phyloP scores from a whole-genome alignment of 352 stramenopile species.

The Phytophthora lateralis region DNA sequence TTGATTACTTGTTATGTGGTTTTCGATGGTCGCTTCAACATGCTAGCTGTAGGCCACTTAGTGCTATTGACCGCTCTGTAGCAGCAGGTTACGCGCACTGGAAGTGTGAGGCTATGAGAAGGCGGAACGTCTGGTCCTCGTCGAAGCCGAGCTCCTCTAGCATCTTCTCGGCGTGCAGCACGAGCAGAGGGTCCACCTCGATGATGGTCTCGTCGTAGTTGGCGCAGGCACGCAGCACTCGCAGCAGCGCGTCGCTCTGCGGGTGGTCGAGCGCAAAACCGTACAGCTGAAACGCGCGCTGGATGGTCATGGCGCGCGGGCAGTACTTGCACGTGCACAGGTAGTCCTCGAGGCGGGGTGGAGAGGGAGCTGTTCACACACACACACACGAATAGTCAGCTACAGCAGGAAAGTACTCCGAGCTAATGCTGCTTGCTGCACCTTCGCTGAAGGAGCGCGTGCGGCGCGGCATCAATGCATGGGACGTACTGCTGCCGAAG shows the following conservation, averaged over 20 bases:
- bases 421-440: neutral
- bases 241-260: conserved; percentile 42
- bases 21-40: conserved; percentile 14
- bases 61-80: neutral
- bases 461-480: conserved; percentile 14
- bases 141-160: conserved; percentile 47
- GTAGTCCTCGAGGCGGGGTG: conserved; percentile 51
- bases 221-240: conserved; percentile 61
- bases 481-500: conserved; percentile 29
- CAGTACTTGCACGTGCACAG: conserved; percentile 71
- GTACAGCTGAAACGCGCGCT: conserved; percentile 52
- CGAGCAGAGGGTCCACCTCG: conserved; percentile 44
- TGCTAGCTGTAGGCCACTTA: neutral
- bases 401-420: conserved; percentile 1
- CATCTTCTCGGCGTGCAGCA: conserved; percentile 57
- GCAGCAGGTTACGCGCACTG: conserved; percentile 12
- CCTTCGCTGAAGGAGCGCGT: conserved; percentile 33
- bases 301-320: conserved; percentile 51
- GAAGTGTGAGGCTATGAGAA: conserved; percentile 51
- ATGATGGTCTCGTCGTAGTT: conserved; percentile 77
- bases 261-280: conserved; percentile 42
- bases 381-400: conserved; percentile 6
- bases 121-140: conserved; percentile 67
- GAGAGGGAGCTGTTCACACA: conserved; percentile 4
- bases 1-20: neutral